Evolutionary conservation across 139 green algal genomes (phyloP), one percentile per base, ranked within the genome.

Genomic region (Picochlorum sp.): DNA sequence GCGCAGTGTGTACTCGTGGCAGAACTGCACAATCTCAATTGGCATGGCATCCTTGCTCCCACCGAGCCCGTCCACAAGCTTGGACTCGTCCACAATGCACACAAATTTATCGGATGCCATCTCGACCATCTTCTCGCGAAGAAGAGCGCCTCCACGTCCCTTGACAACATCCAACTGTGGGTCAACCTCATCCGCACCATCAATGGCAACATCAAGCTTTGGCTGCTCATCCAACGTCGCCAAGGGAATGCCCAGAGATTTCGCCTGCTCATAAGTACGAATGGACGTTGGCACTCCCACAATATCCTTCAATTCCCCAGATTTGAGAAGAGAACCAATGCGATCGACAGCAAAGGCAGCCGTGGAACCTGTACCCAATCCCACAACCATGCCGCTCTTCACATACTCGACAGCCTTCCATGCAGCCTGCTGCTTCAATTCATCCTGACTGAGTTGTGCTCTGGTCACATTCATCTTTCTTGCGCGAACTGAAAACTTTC

Each of bases 111-210:
- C 72, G 9, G 86, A 89, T 4, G 86, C 85, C 74, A 88, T 84
- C 84, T 98, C 94, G 49, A 99, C 94, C 91, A 99, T 97, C 89
- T 98, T 99, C 81, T 99, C 94, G 50, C 94, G 81, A 62, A 99
- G 84, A 65, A 99, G 82, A 2, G 94, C 94, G 20, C 94, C 94
- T 23, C 92, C 94, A 50, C 94, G 85, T 41, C 94, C 94, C 85
- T 99, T 99, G 0, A 99, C 94, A 1, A 99, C 89, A 57, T 98
- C 86, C 20, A 99, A 83, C 58, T 87, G 83, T 38, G 89, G 88
- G 73, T 98, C 94, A 11, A 99, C 82, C 78, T 98, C 93, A 65
- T 98, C 93, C 23, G 93, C 90, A 52, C 94, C 94, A 63, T 99
- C 94, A 49, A 99, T 99, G 0, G 94, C 94, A 20, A 99, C 79